Evolutionary conservation across 2,329 filamentous ascomycete genomes (phyloP), one percentile per base, ranked within the genome.

Genomic region (Simplicillium aogashimaense): DNA sequence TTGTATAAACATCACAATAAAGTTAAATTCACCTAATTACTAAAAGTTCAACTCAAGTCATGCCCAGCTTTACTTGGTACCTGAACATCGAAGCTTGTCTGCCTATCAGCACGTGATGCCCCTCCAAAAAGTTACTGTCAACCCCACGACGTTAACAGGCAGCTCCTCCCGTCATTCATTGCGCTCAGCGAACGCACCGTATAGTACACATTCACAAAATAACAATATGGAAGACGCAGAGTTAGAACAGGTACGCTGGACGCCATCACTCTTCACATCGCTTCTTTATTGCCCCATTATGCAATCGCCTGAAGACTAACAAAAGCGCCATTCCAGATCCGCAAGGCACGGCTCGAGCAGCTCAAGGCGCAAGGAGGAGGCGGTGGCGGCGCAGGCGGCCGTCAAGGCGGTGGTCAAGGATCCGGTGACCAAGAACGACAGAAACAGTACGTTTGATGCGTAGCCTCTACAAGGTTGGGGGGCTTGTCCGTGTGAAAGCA

Each of bases 341-440:
- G 90, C 59, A 84, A 86, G 63, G 90, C 90, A 54, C 87, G 92
- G 47, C 81, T 95, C 40, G 86, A 90, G 64, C 89, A 98, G 68
- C 82, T 97, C 50, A 92, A 94, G 64, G 75, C 88, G 53, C 70
- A 84, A 63, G 66, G 73, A 47, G 70, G 69, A 44, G 72, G 70
- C 43, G 64, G 63, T 39, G 63, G 65, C 36, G 65, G 67, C 45
- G 65, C 65, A 43, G 60, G 66, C 37, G 64, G 64, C 43, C 62
- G 61, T 32, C 38, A 35, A 33, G 33, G 37, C 25, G 30, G 44
- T 17, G 38, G 49, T 31, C 20, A 25, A 25, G 63, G 64, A 44
- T 69, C 60, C 39, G 62, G 65, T 38, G 66, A 69, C 46, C 68
- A 76, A 44, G 76, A 85, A 47, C 78, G 86, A 42, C 71, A 85